Conservation (phyloP, 257 asterid species). For the Salvia hispanica region DNA sequence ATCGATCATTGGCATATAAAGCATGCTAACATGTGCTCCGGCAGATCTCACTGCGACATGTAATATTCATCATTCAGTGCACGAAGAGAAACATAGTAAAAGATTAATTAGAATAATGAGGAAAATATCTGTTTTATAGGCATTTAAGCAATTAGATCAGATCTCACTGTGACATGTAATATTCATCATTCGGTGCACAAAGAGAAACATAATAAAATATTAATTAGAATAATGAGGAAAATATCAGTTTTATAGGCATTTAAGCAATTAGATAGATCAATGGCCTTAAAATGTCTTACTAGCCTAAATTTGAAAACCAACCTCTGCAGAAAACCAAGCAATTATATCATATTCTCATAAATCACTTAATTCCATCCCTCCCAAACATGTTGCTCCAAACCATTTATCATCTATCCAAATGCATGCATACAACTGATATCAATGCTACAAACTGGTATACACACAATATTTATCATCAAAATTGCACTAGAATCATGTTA, state of each 20-base stretch:
- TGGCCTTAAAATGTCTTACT: not conserved
- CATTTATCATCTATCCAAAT: slow-evolving; percentile 4
- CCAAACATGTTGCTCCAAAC: not conserved
- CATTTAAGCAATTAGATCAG: slow-evolving; percentile 28
- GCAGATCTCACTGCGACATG: slow-evolving; percentile 82
- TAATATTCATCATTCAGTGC: slow-evolving; percentile 28
- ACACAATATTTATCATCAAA: not conserved
- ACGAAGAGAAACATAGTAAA: not conserved
- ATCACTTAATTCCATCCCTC: slow-evolving; percentile 10
- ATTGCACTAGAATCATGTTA: not conserved
- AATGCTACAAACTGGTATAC: slow-evolving; percentile 1
- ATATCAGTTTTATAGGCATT: slow-evolving; percentile 13
- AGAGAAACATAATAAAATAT: not conserved
- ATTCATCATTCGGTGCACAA: slow-evolving; percentile 22
- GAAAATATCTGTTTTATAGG: slow-evolving; percentile 6
- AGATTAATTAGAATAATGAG: not conserved
- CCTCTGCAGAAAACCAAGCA: not conserved
- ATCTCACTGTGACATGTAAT: slow-evolving; percentile 72
- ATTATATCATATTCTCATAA: not conserved
- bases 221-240: not conserved
- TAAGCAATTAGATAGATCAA: not conserved
- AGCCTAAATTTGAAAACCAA: not conserved
- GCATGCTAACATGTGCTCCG: slow-evolving; percentile 59
- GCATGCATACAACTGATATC: not conserved
- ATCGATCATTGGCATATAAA: slow-evolving; percentile 90